A percentile compares a stretch with the other conserved stretches of the same genome.
Evolutionary conservation across 2,329 filamentous ascomycete species (phyloP).

Genomic region (Aureobasidium sp.): DNA sequence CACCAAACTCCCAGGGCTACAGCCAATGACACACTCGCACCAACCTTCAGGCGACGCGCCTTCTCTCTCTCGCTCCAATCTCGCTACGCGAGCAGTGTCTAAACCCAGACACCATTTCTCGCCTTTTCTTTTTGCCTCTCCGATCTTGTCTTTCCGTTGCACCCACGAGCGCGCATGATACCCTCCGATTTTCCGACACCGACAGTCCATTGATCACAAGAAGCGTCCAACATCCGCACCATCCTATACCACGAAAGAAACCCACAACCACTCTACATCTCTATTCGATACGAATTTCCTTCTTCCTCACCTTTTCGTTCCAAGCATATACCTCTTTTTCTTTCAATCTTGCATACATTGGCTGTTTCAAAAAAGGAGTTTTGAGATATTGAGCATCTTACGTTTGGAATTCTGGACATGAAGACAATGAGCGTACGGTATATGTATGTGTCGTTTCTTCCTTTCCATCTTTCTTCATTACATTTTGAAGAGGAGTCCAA

Average conservation of each 20-base stretch:
- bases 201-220: neutral
- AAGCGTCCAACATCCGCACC: neutral
- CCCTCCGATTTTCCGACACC: neutral
- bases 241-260: neutral
- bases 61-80: neutral
- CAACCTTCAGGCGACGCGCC: neutral
- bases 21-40: neutral
- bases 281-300: neutral
- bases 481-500: neutral
- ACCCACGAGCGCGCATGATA: slow-evolving; percentile 9
- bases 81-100: neutral
- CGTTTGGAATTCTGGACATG: neutral
- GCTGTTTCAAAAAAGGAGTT: neutral
- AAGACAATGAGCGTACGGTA: neutral
- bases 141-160: neutral
- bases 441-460: neutral
- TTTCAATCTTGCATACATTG: neutral
- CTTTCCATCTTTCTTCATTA: neutral
- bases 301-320: neutral
- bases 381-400: neutral
- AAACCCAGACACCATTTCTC: neutral
- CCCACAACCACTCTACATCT: neutral
- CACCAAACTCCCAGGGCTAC: neutral
- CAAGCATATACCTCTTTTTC: neutral
- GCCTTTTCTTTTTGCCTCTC: neutral